A percentile compares a stretch with the other conserved stretches of the same genome.
Conservation (phyloP, 495 filamentous ascomycete species). For the Hypoxylon cercidicola region DNA sequence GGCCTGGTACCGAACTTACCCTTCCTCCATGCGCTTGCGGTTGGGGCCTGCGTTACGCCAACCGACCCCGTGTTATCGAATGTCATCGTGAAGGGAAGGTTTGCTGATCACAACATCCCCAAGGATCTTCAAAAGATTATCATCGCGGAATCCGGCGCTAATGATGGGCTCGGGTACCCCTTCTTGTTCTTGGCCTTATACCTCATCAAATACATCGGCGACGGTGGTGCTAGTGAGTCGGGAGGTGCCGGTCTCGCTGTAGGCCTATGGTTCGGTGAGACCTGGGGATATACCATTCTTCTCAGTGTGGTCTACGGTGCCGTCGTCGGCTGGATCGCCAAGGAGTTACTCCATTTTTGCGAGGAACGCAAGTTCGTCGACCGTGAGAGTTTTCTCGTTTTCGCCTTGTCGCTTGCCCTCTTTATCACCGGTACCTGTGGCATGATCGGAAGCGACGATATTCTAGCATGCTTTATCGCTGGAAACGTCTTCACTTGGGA, state of each 20-base stretch:
- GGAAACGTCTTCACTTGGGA: slow-evolving; percentile 91
- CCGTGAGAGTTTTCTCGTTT: slow-evolving; percentile 89
- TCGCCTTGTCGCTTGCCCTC: slow-evolving; percentile 62
- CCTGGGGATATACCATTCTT: slow-evolving; percentile 84
- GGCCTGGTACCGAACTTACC: slow-evolving; percentile 76
- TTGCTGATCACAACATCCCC: slow-evolving; percentile 89
- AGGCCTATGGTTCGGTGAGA: slow-evolving; percentile 86
- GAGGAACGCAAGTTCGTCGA: slow-evolving; percentile 86
- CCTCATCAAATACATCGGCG: slow-evolving; percentile 77
- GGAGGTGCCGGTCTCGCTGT: slow-evolving; percentile 76
- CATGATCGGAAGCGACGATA: slow-evolving; percentile 90
- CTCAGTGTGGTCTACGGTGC: slow-evolving; percentile 82
- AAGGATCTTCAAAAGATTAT: slow-evolving; percentile 85
- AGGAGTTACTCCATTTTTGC: slow-evolving; percentile 84
- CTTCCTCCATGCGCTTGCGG: slow-evolving; percentile 80
- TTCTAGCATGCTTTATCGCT: slow-evolving; percentile 92
- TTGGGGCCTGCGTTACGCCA: slow-evolving; percentile 88
- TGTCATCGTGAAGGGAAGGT: slow-evolving; percentile 92
- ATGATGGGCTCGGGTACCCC: slow-evolving; percentile 93
- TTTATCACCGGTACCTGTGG: slow-evolving; percentile 90
- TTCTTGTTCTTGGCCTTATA: slow-evolving; percentile 89
- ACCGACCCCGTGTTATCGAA: slow-evolving; percentile 93
- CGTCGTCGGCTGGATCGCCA: slow-evolving; percentile 80
- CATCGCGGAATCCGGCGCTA: slow-evolving; percentile 89
- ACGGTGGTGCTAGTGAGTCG: slow-evolving; percentile 55